A percentile compares a stretch with the other conserved stretches of the same genome.
These are phyloP conservation scores for Zostera marina DNA, from an alignment of 116 monocot species.

Conservation along the genomic window DNA sequence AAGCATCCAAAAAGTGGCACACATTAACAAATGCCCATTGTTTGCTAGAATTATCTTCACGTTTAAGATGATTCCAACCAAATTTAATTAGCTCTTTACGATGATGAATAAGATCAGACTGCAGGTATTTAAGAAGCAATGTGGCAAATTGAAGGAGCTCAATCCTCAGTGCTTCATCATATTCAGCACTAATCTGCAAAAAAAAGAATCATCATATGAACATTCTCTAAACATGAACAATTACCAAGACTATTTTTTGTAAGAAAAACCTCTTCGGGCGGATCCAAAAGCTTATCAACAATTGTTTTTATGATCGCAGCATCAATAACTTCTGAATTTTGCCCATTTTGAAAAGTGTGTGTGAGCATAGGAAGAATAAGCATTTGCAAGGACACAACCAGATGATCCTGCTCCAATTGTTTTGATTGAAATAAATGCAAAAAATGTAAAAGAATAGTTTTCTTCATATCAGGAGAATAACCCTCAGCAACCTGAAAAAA, in stretches of 20 bases:
- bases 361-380: constrained; percentile 98
- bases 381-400: constrained; percentile 93
- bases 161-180: constrained; percentile 92
- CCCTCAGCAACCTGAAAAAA: constrained; percentile 86
- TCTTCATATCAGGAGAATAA: constrained; percentile 78
- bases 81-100: constrained; percentile 98
- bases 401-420: constrained; percentile 79
- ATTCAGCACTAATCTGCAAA: constrained; percentile 75
- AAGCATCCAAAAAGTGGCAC: constrained; percentile 97
- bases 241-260: too few relatives aligned
- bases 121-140: constrained; percentile 85
- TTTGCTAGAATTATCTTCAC: constrained; percentile 97
- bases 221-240: not conserved
- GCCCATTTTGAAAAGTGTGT: constrained; percentile 84
- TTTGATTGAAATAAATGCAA: constrained; percentile 83
- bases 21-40: constrained; percentile 99
- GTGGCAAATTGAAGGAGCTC: constrained; percentile 97
- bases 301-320: constrained; percentile 78
- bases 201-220: too few relatives aligned
- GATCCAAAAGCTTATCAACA: constrained; percentile 97
- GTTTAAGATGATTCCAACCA: constrained; percentile 99
- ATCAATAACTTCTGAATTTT: constrained; percentile 96
- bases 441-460: constrained; percentile 75
- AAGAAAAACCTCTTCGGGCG: constrained; percentile 80
- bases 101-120: constrained; percentile 87